A percentile compares a stretch with the other conserved stretches of the same genome.
Evolutionary conservation across 768 basidiomycete genomes (phyloP).

Genomic region (Kwoniella europaea): DNA sequence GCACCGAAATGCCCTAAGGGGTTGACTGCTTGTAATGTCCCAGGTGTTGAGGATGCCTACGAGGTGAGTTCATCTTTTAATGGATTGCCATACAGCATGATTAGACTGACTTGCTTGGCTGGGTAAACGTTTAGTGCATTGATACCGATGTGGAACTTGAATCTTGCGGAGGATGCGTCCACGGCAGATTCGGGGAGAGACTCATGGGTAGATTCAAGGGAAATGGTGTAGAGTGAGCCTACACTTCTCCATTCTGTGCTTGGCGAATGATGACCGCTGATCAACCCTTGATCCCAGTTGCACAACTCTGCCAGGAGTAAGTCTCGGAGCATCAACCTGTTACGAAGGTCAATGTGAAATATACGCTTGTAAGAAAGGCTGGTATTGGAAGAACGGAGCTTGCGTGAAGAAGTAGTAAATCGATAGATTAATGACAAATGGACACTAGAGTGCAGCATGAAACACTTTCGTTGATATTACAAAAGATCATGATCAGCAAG

Average conservation of each 20-base stretch:
- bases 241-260: neutral
- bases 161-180: slow-evolving; percentile 39
- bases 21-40: slow-evolving; percentile 1
- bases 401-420: neutral
- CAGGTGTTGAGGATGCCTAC: slow-evolving; percentile 3
- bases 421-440: neutral
- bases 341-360: neutral
- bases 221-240: slow-evolving; percentile 1
- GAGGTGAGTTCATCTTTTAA: slow-evolving; percentile 3
- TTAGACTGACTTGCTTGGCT: neutral
- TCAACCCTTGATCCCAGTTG: neutral
- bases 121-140: slow-evolving; percentile 24
- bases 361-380: neutral
- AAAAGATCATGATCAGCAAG: too few relatives aligned
- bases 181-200: neutral
- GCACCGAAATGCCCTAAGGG: neutral
- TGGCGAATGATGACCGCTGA: neutral
- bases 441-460: neutral
- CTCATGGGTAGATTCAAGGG: neutral
- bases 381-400: neutral
- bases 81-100: neutral
- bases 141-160: slow-evolving; percentile 31
- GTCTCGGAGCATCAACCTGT: neutral
- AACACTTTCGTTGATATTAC: too few relatives aligned
- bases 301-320: neutral